Base-by-base conservation (phyloP, 352 stramenopile genomes). In the Achlya hypogyna region DNA sequence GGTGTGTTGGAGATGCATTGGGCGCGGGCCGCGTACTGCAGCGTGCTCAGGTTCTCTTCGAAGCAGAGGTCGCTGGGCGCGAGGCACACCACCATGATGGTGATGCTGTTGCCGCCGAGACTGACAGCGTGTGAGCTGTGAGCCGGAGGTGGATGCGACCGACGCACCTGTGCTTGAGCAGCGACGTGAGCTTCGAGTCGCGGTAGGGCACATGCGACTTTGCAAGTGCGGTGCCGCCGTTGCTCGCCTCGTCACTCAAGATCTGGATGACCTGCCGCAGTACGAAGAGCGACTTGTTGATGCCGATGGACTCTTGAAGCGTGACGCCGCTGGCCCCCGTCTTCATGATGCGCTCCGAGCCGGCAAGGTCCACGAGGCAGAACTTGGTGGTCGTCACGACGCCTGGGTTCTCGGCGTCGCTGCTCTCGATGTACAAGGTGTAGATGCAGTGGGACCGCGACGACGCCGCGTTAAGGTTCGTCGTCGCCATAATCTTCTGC, bases 131-230 rank as follows among this genome's bases (percentile, higher is more conserved):
- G 14, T 42, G 16, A 63, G 18, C 14, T 4, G 8, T 12, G 9
- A 20, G 29, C 51, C 27, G 20, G 16, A 23, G 10, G 38, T 45
- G 6, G 14, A n/a, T 45, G 28, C 27, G 10, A 53, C 2, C 5
- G 12, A 52, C 25, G 14, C 43, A 58, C 60, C 60, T 89, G 71
- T 97, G 89, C 43, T 95, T 82, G 34, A 98, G 78, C 12, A 98
- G 71, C 49, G 93, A 79, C n/a, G 93, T 98, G 40, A 98, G 74
- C 73, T 97, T 98, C 4, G 87, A 97, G 70, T 98, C 93, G 16
- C 93, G 79, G 69, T 97, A 98, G 2, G 91, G 92, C 12, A 98
- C 84, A 66, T 98, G 91, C 22, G 78, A 51, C 12, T 65, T 56
- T 31, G 42, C 28, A 20, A 28, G 18, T 10, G 38, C 32, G 25